Evolutionary conservation across 805 yeast species (phyloP), one percentile per base, ranked within the genome.

Genomic region (Cyberlindnera bimundalis): DNA sequence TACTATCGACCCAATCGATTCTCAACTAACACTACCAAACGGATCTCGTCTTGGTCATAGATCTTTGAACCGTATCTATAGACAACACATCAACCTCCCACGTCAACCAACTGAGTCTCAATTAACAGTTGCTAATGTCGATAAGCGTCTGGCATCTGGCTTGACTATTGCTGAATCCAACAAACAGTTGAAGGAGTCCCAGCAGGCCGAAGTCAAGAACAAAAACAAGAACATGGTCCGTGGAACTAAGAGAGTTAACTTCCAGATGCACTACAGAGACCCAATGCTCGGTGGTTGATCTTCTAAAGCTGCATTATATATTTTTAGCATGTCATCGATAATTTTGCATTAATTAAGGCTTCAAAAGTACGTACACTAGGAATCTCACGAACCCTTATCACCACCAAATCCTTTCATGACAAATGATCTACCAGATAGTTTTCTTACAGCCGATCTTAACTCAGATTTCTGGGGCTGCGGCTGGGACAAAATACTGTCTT

Each of bases 1-100:
- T 19, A 67, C 61, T 7, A 59, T 74, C n/a, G 81, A 74, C 51
- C 69, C 63, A 28, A 54, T 73, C 8, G 88, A 88, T 5, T 72
- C 72, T 26, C 88, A 84, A 53, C 62, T 89, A 29, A 73, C 78
- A 3, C 68, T 90, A 32, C 93, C 96, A 2, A 74, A 82, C 16
- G 97, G 97, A 2, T 64, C 78, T 4, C 77, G 79, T 34, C 76
- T 85, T 1, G 96, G 96, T 1, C 96, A 91, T 60, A 71, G 98
- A 48, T 71, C 89, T 1, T 67, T 85, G 53, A 74, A 76, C 37
- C 70, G 91, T 46, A 80, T 78, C 58, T 80, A 80, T 62, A 79
- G 84, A 56, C 96, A 85, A 62, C 76, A 77, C 47, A 49, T 73
- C 35, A 66, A 70, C 19, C 64, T 71, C 2, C 72, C 70, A 25